Evolutionary conservation across 352 stramenopile genomes (phyloP), one percentile per base, ranked within the genome.

Genomic region (Nothophytophthora sp.): DNA sequence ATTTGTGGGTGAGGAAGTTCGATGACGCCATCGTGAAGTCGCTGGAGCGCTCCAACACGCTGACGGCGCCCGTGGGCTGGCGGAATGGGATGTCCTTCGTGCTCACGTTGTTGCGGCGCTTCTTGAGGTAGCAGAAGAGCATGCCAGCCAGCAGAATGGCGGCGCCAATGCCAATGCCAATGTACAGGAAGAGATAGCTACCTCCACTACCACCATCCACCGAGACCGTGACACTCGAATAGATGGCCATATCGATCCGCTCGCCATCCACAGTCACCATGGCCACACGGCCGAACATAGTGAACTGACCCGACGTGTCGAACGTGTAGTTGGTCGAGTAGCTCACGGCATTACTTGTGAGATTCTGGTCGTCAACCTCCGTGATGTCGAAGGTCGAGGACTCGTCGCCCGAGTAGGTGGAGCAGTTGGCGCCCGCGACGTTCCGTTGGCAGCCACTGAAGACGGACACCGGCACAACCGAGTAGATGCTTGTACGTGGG

Each of bases 21-120:
- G 80, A 87, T 29, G 75, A 88, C 27, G 73, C 75, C 34, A 81
- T 56, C 13, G 73, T 89, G 61, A 81, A 81, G 34, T 78, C 57
- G 34, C 77, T 91, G 42, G 55, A 71, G 10, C 60, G 59, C n/a
- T 66, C 54, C 28, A 79, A 33, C 11, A 49, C 42, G 20, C 38
- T 68, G 13, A 66, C 43, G 20, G 43, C 30, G 2, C 52, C 36
- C 22, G 66, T 69, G 0, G 79, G 79, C 37, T 88, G 68, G 18
- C 81, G 79, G 67, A 90, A 90, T 29, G 81, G 81, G 50, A 90
- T 88, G 28, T 86, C 64, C 67, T 92, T 90, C 29, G 73, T 85
- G 48, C 67, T 76, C 34, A 74, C 60, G 11, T 77, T 67, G 47
- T 70, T 68, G 38, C 62, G 64, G n/a, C 76, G 76, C 46, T 86